Conservation (phyloP, 345 rosid genomes). For the Rhodomyrtus tomentosa region DNA sequence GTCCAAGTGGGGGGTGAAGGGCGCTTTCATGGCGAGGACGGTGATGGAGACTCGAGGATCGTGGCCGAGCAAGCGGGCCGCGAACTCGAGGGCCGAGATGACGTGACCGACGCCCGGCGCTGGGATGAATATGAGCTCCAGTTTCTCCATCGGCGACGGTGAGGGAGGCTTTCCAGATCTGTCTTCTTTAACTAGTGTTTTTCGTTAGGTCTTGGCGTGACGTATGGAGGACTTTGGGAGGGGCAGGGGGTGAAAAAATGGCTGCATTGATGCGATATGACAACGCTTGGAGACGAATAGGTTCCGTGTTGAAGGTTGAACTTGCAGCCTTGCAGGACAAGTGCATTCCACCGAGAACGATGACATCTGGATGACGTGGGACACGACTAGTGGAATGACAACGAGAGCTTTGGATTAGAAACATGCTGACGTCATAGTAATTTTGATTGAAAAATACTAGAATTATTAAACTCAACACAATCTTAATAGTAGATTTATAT, state of each 20-base stretch:
- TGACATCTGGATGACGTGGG: neutral
- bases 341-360: neutral
- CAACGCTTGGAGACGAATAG: neutral
- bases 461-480: too few species aligned
- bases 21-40: constrained; percentile 8
- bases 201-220: neutral
- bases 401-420: too few species aligned
- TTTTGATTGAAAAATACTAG: too few species aligned
- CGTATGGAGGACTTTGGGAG: neutral
- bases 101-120: constrained; percentile 29
- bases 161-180: neutral
- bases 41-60: constrained; percentile 19
- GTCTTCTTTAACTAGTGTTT: neutral
- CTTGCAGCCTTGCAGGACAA: too few species aligned
- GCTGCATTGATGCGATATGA: neutral
- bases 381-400: neutral
- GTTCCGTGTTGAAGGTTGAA: neutral
- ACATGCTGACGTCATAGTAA: too few species aligned
- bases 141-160: constrained; percentile 2
- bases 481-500: too few species aligned
- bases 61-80: constrained; percentile 18
- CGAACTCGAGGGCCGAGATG: constrained; percentile 31
- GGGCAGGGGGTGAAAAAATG: neutral
- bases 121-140: constrained; percentile 23
- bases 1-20: neutral